Evolutionary conservation across 139 green algal species (phyloP), one percentile per base, ranked within the genome.

Genomic region (Micromonas commoda): DNA sequence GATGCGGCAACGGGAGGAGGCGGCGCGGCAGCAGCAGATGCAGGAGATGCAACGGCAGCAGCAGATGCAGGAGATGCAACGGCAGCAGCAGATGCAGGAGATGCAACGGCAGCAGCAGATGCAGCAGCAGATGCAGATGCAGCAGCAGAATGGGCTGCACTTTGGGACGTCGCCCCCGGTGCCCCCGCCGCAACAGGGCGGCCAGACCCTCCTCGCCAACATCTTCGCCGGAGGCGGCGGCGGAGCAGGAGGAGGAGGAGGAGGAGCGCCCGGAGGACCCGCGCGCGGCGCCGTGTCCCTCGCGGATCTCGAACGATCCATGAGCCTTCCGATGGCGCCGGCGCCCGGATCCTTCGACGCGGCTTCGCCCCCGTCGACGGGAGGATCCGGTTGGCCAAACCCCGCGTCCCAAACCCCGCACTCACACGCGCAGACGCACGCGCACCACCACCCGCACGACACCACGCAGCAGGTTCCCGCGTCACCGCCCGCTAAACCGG

Each of bases 71-170:
- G 9, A 57, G 45, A 9, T 23, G 45, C 45, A 57, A 57, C 45
- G 16, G 45, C 45, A 57, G 16, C 45, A 57, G 45, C 45, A 57
- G 45, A 9, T 23, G 45, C 45, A 57, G 45, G 9, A 57, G 45
- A 9, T 23, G 16, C 37, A 63, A 29, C 37, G 28, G 28, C 61
- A 29, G 24, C 61, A 38, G 68, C 68, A 38, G 38, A 35, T 34
- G 61, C 68, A 75, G 3, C 68, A 75, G 38, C 68, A 75, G 1
- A 26, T 38, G 37, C 68, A 61, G 31, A 26, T 21, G 65, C 26
- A 52, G 65, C 28, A 57, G 45, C 45, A 57, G 45, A 9, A 57
- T 9, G 9, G 16, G 45, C 45, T 23, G 45, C 45, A 57, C 9
- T 57, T 57, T 16, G 45, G 9, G 9, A 9, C 9, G 16, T 16